phyloP scores from a whole-genome alignment of 352 stramenopile genomes.

The Vaucheria bursata region DNA sequence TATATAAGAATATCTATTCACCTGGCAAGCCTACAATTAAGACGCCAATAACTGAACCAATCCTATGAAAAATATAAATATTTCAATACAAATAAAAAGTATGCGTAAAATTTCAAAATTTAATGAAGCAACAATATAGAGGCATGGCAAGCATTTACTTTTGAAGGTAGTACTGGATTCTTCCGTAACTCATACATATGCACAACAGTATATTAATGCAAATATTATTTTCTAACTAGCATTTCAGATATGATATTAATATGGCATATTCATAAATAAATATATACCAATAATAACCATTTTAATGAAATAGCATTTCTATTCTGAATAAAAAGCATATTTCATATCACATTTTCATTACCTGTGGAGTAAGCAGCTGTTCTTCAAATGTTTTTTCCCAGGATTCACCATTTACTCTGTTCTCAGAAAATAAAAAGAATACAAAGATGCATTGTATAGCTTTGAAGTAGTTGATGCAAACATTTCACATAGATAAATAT shows the following conservation, averaged over 20 bases:
- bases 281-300: no score
- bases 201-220: not conserved
- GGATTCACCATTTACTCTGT: constrained; percentile 5
- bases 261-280: not conserved
- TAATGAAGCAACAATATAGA: not conserved
- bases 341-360: no score
- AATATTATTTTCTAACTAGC: not conserved
- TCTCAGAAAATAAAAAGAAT: not conserved
- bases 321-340: constrained; percentile 66
- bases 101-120: not conserved
- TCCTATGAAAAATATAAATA: constrained; percentile 61
- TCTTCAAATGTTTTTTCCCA: constrained; percentile 61
- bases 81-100: constrained; percentile 53
- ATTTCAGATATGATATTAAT: not conserved
- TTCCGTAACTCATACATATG: not conserved
- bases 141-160: not conserved
- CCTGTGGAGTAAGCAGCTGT: constrained; percentile 71
- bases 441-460: constrained; percentile 22
- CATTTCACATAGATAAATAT: constrained; percentile 28
- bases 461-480: no score
- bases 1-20: no score
- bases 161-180: not conserved
- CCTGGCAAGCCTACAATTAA: constrained; percentile 84
- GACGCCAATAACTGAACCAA: constrained; percentile 94
- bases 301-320: not conserved